Percentiles rank a stretch among this genome's conserved stretches.
phyloP scores from a whole-genome alignment of 768 basidiomycete genomes.

The Leccinum incarnatum region DNA sequence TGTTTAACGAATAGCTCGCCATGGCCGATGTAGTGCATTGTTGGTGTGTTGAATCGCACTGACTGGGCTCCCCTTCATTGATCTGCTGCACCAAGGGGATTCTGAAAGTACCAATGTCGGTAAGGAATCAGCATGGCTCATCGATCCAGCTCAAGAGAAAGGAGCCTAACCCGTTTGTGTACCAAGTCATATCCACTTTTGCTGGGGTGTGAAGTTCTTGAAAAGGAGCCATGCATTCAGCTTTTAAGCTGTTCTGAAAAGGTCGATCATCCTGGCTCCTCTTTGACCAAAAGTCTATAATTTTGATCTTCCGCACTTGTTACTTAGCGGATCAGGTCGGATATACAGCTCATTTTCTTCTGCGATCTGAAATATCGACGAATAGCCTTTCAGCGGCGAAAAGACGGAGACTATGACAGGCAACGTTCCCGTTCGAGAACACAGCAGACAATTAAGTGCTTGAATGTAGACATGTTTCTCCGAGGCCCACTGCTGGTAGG shows the following conservation, averaged over 20 bases:
- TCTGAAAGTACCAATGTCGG: neutral
- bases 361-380: neutral
- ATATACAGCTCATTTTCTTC: conserved; percentile 20
- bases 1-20: neutral
- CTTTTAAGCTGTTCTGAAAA: conserved; percentile 10
- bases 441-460: neutral
- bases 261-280: neutral
- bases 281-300: conserved; percentile 11
- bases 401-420: neutral
- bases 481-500: neutral
- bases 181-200: conserved; percentile 7
- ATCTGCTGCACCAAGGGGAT: neutral
- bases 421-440: conserved; percentile 1
- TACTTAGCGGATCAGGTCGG: conserved; percentile 7
- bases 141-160: neutral
- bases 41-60: neutral
- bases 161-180: conserved; percentile 10
- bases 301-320: neutral
- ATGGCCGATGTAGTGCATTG: conserved; percentile 2
- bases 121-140: neutral
- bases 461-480: neutral
- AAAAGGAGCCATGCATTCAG: neutral
- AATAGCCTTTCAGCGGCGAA: neutral
- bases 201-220: neutral
- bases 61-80: neutral